Evolutionary conservation across 2,329 filamentous ascomycete genomes (phyloP).

Genomic region (Hypoxylon rubiginosum): DNA sequence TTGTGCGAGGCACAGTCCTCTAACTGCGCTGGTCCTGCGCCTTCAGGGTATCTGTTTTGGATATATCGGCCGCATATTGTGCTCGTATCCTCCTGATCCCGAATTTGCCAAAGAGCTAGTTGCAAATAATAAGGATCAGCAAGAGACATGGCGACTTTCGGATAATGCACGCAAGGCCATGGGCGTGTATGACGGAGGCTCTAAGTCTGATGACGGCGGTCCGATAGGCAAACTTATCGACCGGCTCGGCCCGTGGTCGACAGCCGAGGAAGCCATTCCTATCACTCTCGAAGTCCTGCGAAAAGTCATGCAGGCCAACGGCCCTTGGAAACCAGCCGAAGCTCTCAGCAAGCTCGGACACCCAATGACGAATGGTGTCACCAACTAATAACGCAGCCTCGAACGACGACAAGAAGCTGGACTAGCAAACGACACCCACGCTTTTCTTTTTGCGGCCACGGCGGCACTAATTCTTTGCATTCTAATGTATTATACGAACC

Average conservation of each 20-base stretch:
- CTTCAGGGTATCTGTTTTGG: constrained; percentile 50
- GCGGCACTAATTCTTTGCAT: constrained; percentile 19
- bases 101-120: constrained; percentile 43
- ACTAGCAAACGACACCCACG: constrained; percentile 6
- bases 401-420: constrained; percentile 17
- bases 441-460: background rate
- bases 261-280: constrained; percentile 48
- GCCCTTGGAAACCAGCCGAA: constrained; percentile 48
- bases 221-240: constrained; percentile 51
- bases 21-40: constrained; percentile 49
- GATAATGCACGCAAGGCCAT: constrained; percentile 46
- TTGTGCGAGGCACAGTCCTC: constrained; percentile 40
- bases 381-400: constrained; percentile 13
- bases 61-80: constrained; percentile 45
- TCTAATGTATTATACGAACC: constrained; percentile 50
- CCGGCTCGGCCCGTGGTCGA: constrained; percentile 51
- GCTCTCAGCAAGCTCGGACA: constrained; percentile 46
- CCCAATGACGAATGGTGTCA: constrained; percentile 42
- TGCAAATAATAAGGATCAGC: constrained; percentile 46
- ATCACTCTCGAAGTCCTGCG: constrained; percentile 49
- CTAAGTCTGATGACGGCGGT: constrained; percentile 47
- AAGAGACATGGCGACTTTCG: constrained; percentile 49
- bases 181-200: constrained; percentile 44
- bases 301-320: constrained; percentile 45
- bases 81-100: constrained; percentile 42